Base-by-base conservation (phyloP, 805 yeast genomes). In the Wickerhamomyces bisporus region DNA sequence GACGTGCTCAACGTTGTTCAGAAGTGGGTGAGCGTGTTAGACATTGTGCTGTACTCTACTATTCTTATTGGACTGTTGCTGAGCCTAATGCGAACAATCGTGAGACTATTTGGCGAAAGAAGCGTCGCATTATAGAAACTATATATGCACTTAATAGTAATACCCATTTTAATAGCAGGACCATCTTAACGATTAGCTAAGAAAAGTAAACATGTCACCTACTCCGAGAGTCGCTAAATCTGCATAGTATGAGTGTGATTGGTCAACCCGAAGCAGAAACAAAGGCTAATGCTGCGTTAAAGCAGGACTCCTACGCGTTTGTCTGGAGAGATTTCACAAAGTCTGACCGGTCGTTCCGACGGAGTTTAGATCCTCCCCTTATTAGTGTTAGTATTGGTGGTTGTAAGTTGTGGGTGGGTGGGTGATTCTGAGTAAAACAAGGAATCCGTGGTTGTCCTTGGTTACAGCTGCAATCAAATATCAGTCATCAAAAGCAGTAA, bases 11-110 rank as follows among this genome's bases (percentile, higher is more conserved):
- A 15, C 10, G 21, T 16, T 14, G 23, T 48, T 28, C 36, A 33
- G 12, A 5, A 5, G 13, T 21, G 33, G 24, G 41, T 46, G 4
- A 38, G 26, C 2, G 29, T 32, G 7, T 18, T 44, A 23, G 52
- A 48, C 19, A 14, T 34, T 11, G 34, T 42, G 1, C 31, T 48
- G 5, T 46, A 48, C 29, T n/a, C 38, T 9, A 44, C 47, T 5
- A 32, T 48, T 19, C 32, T 26, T 3, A 26, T 38, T 13, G 52
- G 52, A 3, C 26, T 43, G n/a, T 17, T 48, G 19, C 36, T 47
- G 5, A 34, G 39, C 19, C 26, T 31, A 2, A 12, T 34, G 8
- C 39, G 48, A 35, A 38, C 26, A 27, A 2, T 42, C 18, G 41
- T 32, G 5, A 44, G 16, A 14, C 6, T 26, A 13, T 12, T 8